phyloP scores from a whole-genome alignment of 805 yeast species.

The Metahyphopichia silvanorum region DNA sequence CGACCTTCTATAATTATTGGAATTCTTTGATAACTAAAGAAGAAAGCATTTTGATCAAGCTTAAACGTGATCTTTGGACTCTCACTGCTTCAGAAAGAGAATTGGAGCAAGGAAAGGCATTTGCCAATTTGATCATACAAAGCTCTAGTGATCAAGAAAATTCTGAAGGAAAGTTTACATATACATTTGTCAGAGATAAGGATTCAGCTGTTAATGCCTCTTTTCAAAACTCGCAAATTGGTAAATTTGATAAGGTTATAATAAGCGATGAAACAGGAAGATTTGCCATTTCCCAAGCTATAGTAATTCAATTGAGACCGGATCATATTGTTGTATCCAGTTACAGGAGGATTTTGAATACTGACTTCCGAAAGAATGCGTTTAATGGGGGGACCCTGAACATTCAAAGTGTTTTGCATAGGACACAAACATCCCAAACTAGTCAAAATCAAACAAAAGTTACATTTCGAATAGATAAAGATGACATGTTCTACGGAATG shows the following conservation, averaged over 20 bases:
- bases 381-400: conserved; percentile 51
- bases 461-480: conserved; percentile 71
- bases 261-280: conserved; percentile 81
- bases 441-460: conserved; percentile 5
- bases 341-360: conserved; percentile 48
- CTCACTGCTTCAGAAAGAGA: conserved; percentile 60
- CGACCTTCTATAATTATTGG: conserved; percentile 68
- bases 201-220: conserved; percentile 7
- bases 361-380: conserved; percentile 34
- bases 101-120: conserved; percentile 51
- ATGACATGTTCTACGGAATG: conserved; percentile 72
- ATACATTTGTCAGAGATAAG: conserved; percentile 45
- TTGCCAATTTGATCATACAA: conserved; percentile 48
- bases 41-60: conserved; percentile 52
- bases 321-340: conserved; percentile 48
- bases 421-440: conserved; percentile 2
- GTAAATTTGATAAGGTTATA: conserved; percentile 59
- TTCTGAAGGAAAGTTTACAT: conserved; percentile 31
- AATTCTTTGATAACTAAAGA: conserved; percentile 70
- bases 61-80: conserved; percentile 69
- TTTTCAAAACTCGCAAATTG: conserved; percentile 44
- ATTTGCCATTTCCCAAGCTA: conserved; percentile 68
- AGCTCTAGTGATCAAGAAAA: conserved; percentile 17
- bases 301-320: conserved; percentile 42
- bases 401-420: conserved; percentile 45